A percentile compares a stretch with the other conserved stretches of the same genome.
phyloP scores from a whole-genome alignment of 139 green algal genomes.

The Picochlorum sp. region DNA sequence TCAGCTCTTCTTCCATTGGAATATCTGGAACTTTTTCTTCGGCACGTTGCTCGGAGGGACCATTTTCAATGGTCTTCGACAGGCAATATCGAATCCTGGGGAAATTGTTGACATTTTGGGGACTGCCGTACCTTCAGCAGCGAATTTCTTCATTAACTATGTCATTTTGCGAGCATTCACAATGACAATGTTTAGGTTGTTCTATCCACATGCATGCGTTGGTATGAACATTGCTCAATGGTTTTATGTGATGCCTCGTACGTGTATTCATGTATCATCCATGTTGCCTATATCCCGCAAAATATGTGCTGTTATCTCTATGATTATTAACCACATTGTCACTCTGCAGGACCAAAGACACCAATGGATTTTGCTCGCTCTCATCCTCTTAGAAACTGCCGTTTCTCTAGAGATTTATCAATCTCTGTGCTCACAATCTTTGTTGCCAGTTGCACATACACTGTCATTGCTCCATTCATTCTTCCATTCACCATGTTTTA shows the following conservation, averaged over 20 bases:
- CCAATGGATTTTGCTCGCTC: conserved; percentile 11
- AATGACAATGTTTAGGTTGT: conserved; percentile 42
- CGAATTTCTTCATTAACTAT: conserved; percentile 72
- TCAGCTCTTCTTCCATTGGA: conserved; percentile 49
- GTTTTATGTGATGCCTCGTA: conserved; percentile 6
- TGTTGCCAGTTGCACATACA: conserved; percentile 22
- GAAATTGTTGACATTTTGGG: conserved; percentile 2
- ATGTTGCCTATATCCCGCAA: background rate
- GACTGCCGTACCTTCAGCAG: background rate
- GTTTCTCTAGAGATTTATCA: conserved; percentile 24
- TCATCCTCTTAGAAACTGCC: conserved; percentile 21
- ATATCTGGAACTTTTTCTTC: conserved; percentile 64
- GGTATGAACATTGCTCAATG: conserved; percentile 17
- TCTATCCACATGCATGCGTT: conserved; percentile 20
- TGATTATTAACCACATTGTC: background rate
- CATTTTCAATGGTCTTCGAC: conserved; percentile 29
- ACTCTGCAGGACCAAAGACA: conserved; percentile 16
- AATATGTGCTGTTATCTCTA: background rate
- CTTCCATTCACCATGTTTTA: conserved; percentile 47
- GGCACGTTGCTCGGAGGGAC: conserved; percentile 45
- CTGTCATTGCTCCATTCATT: conserved; percentile 56
- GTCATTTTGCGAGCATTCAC: conserved; percentile 35
- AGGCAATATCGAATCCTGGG: conserved; percentile 1
- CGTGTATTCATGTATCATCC: background rate
- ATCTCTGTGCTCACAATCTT: conserved; percentile 13